A percentile compares a stretch with the other conserved stretches of the same genome.
phyloP scores from a whole-genome alignment of 2,329 filamentous ascomycete species.

The Colletotrichum lupini region DNA sequence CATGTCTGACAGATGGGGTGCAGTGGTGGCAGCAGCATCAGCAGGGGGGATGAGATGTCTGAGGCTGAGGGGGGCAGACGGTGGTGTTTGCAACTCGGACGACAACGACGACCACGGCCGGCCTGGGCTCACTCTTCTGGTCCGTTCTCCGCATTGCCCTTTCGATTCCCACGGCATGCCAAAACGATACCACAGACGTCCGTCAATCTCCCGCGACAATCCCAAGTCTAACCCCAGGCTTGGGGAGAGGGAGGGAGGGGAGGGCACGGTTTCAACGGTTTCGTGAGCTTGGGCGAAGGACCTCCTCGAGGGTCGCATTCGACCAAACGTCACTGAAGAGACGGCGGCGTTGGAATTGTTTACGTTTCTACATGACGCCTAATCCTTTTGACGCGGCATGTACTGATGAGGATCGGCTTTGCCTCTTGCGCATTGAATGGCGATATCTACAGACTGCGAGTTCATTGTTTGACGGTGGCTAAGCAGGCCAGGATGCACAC shows the following conservation, averaged over 20 bases:
- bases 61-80: neutral
- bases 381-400: neutral
- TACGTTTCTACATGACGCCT: constrained; percentile 12
- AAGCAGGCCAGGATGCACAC: neutral
- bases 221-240: neutral
- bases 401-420: neutral
- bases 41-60: constrained; percentile 2
- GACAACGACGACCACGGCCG: neutral
- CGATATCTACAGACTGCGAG: neutral
- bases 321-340: neutral
- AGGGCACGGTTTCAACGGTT: constrained; percentile 30
- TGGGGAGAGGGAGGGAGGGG: neutral
- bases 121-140: neutral
- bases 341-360: neutral
- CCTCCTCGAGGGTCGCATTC: constrained; percentile 23
- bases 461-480: neutral
- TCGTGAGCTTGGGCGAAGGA: constrained; percentile 11
- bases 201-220: constrained; percentile 31
- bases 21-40: neutral
- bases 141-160: constrained; percentile 19
- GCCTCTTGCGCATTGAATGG: constrained; percentile 3
- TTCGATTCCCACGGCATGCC: constrained; percentile 19
- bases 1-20: constrained; percentile 2
- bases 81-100: constrained; percentile 3
- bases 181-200: constrained; percentile 23